Evolutionary conservation across 2,329 filamentous ascomycete genomes (phyloP).

Genomic region (Beauveria sp.): DNA sequence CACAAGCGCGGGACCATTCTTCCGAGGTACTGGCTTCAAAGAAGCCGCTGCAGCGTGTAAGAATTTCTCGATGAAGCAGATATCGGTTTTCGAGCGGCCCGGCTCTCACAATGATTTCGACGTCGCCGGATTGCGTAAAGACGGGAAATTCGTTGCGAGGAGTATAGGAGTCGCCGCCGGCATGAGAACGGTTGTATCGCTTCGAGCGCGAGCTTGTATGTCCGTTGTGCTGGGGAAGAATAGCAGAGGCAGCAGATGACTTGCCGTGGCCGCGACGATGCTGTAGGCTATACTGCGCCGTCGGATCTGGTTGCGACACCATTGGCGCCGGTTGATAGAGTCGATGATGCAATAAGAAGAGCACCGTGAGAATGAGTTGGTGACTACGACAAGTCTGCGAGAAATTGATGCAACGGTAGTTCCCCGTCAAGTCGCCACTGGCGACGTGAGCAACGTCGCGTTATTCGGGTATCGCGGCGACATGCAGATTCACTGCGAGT

Average conservation of each 20-base stretch:
- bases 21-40: slow-evolving; percentile 81
- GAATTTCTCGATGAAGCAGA: slow-evolving; percentile 76
- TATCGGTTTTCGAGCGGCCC: slow-evolving; percentile 65
- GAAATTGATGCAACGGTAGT: neutral
- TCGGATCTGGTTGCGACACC: slow-evolving; percentile 54
- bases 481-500: neutral
- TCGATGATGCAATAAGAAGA: neutral
- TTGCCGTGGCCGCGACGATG: slow-evolving; percentile 37
- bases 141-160: slow-evolving; percentile 88
- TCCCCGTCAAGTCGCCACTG: neutral
- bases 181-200: slow-evolving; percentile 74
- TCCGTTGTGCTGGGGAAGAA: slow-evolving; percentile 15
- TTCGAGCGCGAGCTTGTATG: slow-evolving; percentile 49
- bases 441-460: slow-evolving; percentile 4
- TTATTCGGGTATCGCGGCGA: neutral
- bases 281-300: slow-evolving; percentile 8
- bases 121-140: slow-evolving; percentile 84
- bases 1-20: slow-evolving; percentile 51
- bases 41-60: slow-evolving; percentile 87
- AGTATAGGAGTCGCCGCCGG: slow-evolving; percentile 60
- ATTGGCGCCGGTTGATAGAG: slow-evolving; percentile 28
- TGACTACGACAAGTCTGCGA: neutral
- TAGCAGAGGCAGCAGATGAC: slow-evolving; percentile 49
- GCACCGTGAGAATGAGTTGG: neutral
- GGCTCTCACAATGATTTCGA: slow-evolving; percentile 74